A percentile compares a stretch with the other conserved stretches of the same genome.
phyloP scores from a whole-genome alignment of 345 rosid species.

The Eucalyptus tenuipes region DNA sequence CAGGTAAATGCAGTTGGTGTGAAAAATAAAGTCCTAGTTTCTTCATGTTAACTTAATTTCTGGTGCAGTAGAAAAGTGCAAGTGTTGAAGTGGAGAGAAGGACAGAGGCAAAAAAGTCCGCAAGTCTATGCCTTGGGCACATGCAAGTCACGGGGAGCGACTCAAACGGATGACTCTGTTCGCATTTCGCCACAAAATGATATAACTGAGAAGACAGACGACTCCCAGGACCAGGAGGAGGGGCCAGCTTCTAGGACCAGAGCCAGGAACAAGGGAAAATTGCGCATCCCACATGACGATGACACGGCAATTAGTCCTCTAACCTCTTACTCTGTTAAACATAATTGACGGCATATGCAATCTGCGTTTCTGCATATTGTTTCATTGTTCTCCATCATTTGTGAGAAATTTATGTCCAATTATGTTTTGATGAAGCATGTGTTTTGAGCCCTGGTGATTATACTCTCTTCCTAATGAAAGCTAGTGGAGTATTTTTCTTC shows the following conservation, averaged over 20 bases:
- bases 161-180: not conserved
- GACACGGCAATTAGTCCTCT: not conserved
- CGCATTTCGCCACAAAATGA: not conserved
- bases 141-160: constrained; percentile 14
- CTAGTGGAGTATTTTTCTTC: not conserved
- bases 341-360: not conserved
- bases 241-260: not conserved
- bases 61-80: constrained; percentile 10
- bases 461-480: not conserved
- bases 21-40: not conserved
- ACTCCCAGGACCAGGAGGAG: not conserved
- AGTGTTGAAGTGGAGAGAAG: constrained; percentile 31
- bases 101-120: constrained; percentile 30
- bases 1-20: not conserved
- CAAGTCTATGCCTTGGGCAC: constrained; percentile 27
- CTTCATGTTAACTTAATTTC: not conserved
- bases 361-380: not conserved
- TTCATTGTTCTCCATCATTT: not conserved
- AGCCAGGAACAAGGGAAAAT: not conserved
- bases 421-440: not conserved
- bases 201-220: not conserved
- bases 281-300: not conserved
- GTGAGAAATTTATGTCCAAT: not conserved
- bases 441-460: not conserved
- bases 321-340: not conserved